Evolutionary conservation across 768 basidiomycete genomes (phyloP).

Genomic region (Vishniacozyma victoriae): DNA sequence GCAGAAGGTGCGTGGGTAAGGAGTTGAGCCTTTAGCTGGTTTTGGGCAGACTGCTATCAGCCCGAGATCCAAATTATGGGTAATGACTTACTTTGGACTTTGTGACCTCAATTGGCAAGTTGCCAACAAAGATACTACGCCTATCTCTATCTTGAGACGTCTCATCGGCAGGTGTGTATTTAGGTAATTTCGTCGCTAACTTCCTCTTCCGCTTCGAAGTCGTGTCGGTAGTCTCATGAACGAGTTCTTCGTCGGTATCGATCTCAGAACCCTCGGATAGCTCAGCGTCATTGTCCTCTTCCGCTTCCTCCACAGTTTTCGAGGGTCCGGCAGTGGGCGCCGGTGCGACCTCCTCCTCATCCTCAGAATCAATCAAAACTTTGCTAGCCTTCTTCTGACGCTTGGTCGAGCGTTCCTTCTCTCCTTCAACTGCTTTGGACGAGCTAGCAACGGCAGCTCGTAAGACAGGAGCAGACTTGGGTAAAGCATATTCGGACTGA

Average conservation of each 20-base stretch:
- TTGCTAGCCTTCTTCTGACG: conserved; percentile 16
- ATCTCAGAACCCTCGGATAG: conserved; percentile 11
- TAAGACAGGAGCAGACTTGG: conserved; percentile 1
- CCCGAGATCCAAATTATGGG: neutral
- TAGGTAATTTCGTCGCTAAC: conserved; percentile 23
- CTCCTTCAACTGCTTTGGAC: conserved; percentile 10
- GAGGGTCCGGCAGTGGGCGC: conserved; percentile 24
- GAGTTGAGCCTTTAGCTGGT: conserved; percentile 71
- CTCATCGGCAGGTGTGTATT: conserved; percentile 61
- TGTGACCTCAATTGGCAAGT: conserved; percentile 69
- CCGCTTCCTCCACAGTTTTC: conserved; percentile 12
- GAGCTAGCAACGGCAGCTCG: conserved; percentile 8
- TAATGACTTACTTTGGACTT: conserved; percentile 61
- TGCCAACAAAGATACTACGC: conserved; percentile 88
- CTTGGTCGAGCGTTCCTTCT: neutral
- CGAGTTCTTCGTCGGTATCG: conserved; percentile 15
- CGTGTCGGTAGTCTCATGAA: too few relatives aligned
- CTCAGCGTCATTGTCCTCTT: conserved; percentile 8
- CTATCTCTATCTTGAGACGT: conserved; percentile 65
- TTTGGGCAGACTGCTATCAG: conserved; percentile 59
- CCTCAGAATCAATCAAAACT: too few relatives aligned
- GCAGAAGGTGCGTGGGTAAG: conserved; percentile 63
- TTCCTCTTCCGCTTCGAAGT: too few relatives aligned
- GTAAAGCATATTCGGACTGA: conserved; percentile 1
- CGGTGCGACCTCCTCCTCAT: conserved; percentile 11